Conservation (phyloP, 345 rosid species). For the Sonneratia caseolaris region DNA sequence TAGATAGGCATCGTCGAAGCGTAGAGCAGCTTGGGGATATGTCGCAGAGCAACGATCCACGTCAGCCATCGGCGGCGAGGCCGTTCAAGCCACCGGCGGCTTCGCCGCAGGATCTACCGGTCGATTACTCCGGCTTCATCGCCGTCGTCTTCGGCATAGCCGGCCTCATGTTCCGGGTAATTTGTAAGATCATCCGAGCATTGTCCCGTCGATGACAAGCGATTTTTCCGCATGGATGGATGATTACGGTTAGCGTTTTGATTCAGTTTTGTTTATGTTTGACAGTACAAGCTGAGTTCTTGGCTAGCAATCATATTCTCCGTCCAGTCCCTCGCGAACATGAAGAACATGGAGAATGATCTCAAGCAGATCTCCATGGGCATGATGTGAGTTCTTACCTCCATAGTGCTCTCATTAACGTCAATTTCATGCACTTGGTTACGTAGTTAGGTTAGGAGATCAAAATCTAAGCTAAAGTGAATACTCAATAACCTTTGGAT, state of each 20-base stretch:
- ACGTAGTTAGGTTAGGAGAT: background rate
- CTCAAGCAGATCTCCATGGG: slow-evolving; percentile 98
- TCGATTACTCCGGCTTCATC: slow-evolving; percentile 90
- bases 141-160: slow-evolving; percentile 82
- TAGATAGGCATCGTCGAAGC: background rate
- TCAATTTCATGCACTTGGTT: background rate
- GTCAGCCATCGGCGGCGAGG: slow-evolving; percentile 70
- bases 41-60: slow-evolving; percentile 69
- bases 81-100: slow-evolving; percentile 43
- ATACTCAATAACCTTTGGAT: background rate
- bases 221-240: background rate
- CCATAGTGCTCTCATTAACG: background rate
- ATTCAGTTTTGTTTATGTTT: background rate
- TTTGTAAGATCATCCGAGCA: background rate
- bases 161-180: slow-evolving; percentile 93
- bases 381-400: slow-evolving; percentile 51
- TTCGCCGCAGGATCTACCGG: slow-evolving; percentile 75
- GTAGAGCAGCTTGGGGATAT: slow-evolving; percentile 17
- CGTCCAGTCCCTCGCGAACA: slow-evolving; percentile 81
- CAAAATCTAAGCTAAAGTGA: background rate
- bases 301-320: slow-evolving; percentile 94
- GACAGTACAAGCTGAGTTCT: slow-evolving; percentile 89
- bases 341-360: slow-evolving; percentile 85
- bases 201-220: background rate
- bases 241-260: background rate